Evolutionary conservation across 768 basidiomycete genomes (phyloP).

Genomic region (Cyclocybe cylindracea): DNA sequence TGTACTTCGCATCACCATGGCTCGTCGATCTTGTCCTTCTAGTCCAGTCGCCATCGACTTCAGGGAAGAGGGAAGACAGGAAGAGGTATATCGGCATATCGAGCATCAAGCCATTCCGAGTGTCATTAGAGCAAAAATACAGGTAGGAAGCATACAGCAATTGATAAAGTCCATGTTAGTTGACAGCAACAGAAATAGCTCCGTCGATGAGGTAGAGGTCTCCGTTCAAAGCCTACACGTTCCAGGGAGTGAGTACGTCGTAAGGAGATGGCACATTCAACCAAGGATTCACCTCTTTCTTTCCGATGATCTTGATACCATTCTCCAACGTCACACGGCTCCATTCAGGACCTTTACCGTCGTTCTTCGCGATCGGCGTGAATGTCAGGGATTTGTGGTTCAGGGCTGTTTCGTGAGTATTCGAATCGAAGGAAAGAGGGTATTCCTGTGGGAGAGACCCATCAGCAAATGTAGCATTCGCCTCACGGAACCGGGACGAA

Average conservation of each 20-base stretch:
- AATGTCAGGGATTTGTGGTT: conserved; percentile 61
- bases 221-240: conserved; percentile 51
- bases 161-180: no score
- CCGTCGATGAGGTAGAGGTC: conserved; percentile 61
- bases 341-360: conserved; percentile 52
- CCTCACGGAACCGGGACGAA: conserved; percentile 29
- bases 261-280: background rate
- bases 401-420: conserved; percentile 57
- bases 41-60: no score
- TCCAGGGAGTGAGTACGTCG: background rate
- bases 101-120: no score
- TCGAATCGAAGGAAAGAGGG: conserved; percentile 45
- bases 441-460: conserved; percentile 35
- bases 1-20: background rate
- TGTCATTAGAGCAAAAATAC: no score
- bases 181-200: conserved; percentile 31
- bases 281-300: conserved; percentile 54
- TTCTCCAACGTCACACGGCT: conserved; percentile 56
- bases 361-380: conserved; percentile 33
- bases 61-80: no score
- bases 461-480: background rate
- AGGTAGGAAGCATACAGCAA: no score
- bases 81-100: no score
- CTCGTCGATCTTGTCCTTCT: no score
- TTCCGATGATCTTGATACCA: conserved; percentile 53